Percentiles rank a stretch among this genome's conserved stretches.
Evolutionary conservation across 208 protist genomes (phyloP).

Genomic region (Trypanosoma vivax): DNA sequence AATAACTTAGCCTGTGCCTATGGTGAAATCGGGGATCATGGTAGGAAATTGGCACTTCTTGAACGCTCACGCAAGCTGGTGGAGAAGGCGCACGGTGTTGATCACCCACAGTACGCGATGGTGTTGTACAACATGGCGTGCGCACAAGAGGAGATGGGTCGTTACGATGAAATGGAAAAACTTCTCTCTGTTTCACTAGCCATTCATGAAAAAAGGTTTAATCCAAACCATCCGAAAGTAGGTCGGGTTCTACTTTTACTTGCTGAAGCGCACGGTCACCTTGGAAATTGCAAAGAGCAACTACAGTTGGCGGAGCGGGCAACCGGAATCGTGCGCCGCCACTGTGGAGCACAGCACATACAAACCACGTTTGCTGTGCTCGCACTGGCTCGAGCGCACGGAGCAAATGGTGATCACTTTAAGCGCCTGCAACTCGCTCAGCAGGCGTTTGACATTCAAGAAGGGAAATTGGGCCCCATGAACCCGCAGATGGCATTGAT

Average conservation of each 20-base stretch:
- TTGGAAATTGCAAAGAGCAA: constrained; percentile 53
- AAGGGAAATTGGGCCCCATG: constrained; percentile 51
- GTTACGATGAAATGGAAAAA: constrained; percentile 65
- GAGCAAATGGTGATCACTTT: constrained; percentile 39
- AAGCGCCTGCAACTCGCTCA: constrained; percentile 57
- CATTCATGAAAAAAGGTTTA: constrained; percentile 66
- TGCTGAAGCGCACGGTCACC: constrained; percentile 57
- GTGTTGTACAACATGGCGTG: constrained; percentile 81
- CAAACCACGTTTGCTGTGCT: constrained; percentile 75
- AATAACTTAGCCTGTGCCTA: constrained; percentile 87
- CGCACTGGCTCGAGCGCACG: constrained; percentile 58
- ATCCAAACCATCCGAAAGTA: constrained; percentile 67
- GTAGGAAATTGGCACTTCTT: constrained; percentile 69
- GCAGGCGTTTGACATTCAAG: constrained; percentile 63
- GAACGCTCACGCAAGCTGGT: constrained; percentile 60
- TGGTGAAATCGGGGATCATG: constrained; percentile 68
- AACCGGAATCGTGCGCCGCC: constrained; percentile 60
- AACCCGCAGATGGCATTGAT: constrained; percentile 79
- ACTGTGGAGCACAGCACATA: constrained; percentile 72
- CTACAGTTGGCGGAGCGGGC: constrained; percentile 54
- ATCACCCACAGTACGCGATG: constrained; percentile 86
- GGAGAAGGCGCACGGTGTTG: constrained; percentile 43
- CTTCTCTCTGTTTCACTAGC: constrained; percentile 52
- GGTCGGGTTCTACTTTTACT: constrained; percentile 73
- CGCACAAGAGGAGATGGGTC: constrained; percentile 70